Evolutionary conservation across 2,329 filamentous ascomycete genomes (phyloP), one percentile per base, ranked within the genome.

Genomic region (Spiromastix sp.): DNA sequence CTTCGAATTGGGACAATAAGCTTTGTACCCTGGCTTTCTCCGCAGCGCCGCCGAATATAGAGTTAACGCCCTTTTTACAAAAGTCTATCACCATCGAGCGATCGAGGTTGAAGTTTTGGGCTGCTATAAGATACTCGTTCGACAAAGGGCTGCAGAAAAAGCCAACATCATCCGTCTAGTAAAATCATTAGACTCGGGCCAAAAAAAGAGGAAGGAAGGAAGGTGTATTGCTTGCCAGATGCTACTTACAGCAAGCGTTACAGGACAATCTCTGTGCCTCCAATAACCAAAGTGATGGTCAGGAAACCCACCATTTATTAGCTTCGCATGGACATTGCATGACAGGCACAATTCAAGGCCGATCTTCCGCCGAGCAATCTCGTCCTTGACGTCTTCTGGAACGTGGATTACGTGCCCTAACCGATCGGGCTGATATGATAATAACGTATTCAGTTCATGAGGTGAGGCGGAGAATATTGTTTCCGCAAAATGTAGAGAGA

Each of bases 401-500:
- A 85, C 77, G 53, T 85, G 76, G 36, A 89, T 85, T 7, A 86
- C 82, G 59, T 91, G 85, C 0, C 84, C 84, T 7, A 93, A 60
- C 5, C 85, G 64, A 39, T 77, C 69, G 0, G 84, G 85, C 29
- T 57, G 43, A 67, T 77, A 89, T 0, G 60, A 63, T 28, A 93
- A 64, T 35, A 91, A 57, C 2, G 68, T 72, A 9, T 63, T 54
- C 10, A 89, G 63, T 60, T 91, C 84, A 5, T 60, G 54, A 2
- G 68, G 61, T 2, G 68, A 68, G 0, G 70, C 70, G 6, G 74
- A 78, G 2, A 61, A 60, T 29, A 70, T 64, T 1, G 72, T 68
- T 57, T 91, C 85, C 2, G 79, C 85, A 52, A 91, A 91, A 55
- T 91, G 85, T 34, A 89, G 59, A 0, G 84, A 87, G 17, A 85